Evolutionary conservation across 2,329 filamentous ascomycete genomes (phyloP), one percentile per base, ranked within the genome.

Genomic region (Aspergillus luchuensis): DNA sequence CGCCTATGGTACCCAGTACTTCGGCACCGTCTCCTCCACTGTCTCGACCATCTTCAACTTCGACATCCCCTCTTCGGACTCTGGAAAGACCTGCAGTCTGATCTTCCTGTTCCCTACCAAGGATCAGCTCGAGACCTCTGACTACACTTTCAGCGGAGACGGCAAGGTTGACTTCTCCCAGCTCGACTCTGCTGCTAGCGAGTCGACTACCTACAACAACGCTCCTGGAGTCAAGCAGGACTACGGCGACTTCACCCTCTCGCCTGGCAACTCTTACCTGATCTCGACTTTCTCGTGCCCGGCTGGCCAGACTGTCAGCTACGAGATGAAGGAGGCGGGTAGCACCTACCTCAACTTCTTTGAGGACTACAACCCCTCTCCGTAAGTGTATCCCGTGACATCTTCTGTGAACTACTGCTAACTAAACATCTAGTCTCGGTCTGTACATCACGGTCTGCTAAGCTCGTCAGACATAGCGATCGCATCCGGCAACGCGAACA

Each of bases 1-100:
- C 4, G 77, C 83, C 0, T 75, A 76, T 47, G 86, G 87, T 7
- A 85, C 82, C 2, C 81, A 80, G 1, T 83, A 79, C 75, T 82
- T 84, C 64, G 87, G 86, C 56, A 80, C 81, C 10, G 78, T 89
- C 39, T 84, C 82, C 11, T 74, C 79, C 17, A 78, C 74, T 19
- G 73, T 84, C 52, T 84, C 83, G 8, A 83, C 84, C 11, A 83
- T 90, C 69, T 90, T 88, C 82, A 89, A 89, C 78, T 91, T 91
- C 75, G 86, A 89, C 69, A 84, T 91, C 47, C 84, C 84, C 1
- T 63, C 74, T 4, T 74, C 76, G 5, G 81, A 85, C 66, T 67
- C 78, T 8, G 85, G 84, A 66, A 85, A 85, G 75, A 84, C 84
- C 69, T 91, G 88, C 78, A 83, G 81, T 58, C 78, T 90, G 8